Conservation (phyloP, 495 filamentous ascomycete species). For the Mycothermus thermophilus region DNA sequence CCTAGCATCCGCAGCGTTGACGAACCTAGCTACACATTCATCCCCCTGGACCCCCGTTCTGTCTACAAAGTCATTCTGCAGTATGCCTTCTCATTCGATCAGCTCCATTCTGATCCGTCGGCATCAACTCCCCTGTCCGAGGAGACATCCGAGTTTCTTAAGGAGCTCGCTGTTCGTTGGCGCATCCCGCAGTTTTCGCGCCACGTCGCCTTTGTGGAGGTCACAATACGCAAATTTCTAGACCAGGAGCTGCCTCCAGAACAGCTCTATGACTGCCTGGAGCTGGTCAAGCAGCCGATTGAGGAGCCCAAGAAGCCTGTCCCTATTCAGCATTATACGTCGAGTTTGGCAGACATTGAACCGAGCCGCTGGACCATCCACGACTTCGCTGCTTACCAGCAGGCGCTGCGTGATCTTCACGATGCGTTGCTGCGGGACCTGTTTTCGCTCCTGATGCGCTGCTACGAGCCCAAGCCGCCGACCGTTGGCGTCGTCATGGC, state of each 20-base stretch:
- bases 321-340: constrained; percentile 26
- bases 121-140: constrained; percentile 62
- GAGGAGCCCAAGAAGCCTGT: constrained; percentile 40
- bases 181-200: constrained; percentile 74
- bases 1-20: constrained; percentile 37
- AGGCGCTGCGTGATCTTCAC: constrained; percentile 59
- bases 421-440: constrained; percentile 78
- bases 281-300: constrained; percentile 58
- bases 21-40: constrained; percentile 60
- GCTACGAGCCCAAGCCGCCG: constrained; percentile 77
- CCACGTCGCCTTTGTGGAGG: constrained; percentile 72
- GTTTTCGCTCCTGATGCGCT: constrained; percentile 71
- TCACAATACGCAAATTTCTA: constrained; percentile 68
- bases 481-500: constrained; percentile 66
- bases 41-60: constrained; percentile 69
- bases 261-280: constrained; percentile 70
- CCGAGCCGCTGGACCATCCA: constrained; percentile 59
- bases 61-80: constrained; percentile 68
- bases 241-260: constrained; percentile 71
- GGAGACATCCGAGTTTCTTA: constrained; percentile 66
- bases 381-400: constrained; percentile 63
- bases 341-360: constrained; percentile 30
- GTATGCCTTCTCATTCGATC: constrained; percentile 53
- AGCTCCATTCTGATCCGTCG: constrained; percentile 33
- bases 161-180: constrained; percentile 79